These are phyloP conservation scores for Trichoderma asperellum DNA, from an alignment of 2,329 filamentous ascomycete species.

Conservation along the genomic window DNA sequence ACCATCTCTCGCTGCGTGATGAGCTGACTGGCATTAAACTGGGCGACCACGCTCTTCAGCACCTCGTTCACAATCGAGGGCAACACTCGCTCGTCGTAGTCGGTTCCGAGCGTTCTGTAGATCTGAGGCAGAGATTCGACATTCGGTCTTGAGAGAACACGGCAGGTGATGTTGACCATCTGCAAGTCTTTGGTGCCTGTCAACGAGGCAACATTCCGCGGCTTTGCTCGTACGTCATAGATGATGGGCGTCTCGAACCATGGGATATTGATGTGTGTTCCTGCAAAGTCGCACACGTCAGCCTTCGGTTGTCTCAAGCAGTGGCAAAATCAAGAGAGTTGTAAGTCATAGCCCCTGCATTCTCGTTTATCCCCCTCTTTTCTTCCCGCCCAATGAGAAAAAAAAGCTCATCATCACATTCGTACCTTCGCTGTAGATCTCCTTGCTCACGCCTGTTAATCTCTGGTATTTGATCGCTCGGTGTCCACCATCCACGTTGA, in stretches of 20 bases:
- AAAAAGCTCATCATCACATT: background rate
- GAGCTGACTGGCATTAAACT: conserved; percentile 97
- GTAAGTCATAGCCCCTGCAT: background rate
- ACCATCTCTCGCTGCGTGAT: conserved; percentile 99
- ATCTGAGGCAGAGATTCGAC: conserved; percentile 92
- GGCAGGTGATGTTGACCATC: conserved; percentile 99
- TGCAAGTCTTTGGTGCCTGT: conserved; percentile 99
- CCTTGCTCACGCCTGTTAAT: conserved; percentile 88
- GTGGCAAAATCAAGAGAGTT: background rate
- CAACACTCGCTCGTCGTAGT: conserved; percentile 96
- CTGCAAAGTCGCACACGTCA: conserved; percentile 49
- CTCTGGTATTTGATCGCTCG: conserved; percentile 98
- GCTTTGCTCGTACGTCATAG: conserved; percentile 97
- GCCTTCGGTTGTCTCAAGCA: background rate
- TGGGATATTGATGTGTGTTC: conserved; percentile 90
- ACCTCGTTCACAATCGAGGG: conserved; percentile 99
- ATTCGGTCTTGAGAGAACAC: conserved; percentile 91
- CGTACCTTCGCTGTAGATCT: conserved; percentile 91
- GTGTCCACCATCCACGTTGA: conserved; percentile 96
- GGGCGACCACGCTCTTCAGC: conserved; percentile 95
- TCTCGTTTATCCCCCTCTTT: background rate
- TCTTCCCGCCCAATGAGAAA: background rate
- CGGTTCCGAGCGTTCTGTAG: conserved; percentile 90
- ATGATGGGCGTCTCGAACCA: conserved; percentile 98
- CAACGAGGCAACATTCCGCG: conserved; percentile 92